A percentile compares a stretch with the other conserved stretches of the same genome.
phyloP scores from a whole-genome alignment of 116 monocot species.

The Trichopus zeylanicus region DNA sequence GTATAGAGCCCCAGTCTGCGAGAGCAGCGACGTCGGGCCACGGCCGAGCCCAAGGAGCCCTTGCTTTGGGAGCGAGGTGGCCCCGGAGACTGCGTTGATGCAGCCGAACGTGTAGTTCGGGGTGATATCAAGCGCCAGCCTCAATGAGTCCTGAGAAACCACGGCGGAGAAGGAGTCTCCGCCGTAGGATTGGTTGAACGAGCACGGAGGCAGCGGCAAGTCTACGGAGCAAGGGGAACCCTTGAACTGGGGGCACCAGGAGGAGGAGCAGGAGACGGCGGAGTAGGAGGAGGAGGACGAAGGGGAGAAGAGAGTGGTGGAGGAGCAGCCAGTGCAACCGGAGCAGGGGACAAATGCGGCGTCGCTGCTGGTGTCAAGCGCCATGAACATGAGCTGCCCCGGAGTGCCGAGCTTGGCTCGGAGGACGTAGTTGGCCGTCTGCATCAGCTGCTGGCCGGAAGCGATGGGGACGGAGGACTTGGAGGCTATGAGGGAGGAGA shows the following conservation, averaged over 20 bases:
- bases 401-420: conserved; percentile 64
- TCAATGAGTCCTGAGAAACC: conserved; percentile 12
- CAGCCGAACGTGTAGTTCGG: conserved; percentile 54
- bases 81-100: conserved; percentile 27
- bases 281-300: conserved; percentile 27
- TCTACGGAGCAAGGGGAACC: conserved; percentile 3
- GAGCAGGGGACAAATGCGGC: conserved; percentile 52
- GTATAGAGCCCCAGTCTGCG: conserved; percentile 46
- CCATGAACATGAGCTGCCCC: conserved; percentile 45
- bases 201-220: conserved; percentile 18
- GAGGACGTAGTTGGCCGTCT: conserved; percentile 65
- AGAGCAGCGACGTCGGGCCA: conserved; percentile 32
- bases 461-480: conserved; percentile 59
- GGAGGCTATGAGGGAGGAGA: too few relatives aligned
- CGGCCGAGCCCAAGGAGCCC: conserved; percentile 61
- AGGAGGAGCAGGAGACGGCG: conserved; percentile 22
- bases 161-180: conserved; percentile 21
- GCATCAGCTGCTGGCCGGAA: conserved; percentile 52
- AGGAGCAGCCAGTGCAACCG: conserved; percentile 35
- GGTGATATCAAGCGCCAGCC: conserved; percentile 16
- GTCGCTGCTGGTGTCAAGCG: conserved; percentile 67
- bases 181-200: conserved; percentile 34
- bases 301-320: conserved; percentile 24
- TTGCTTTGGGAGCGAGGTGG: conserved; percentile 43
- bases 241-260: conserved; percentile 29